Conservation (phyloP, 805 yeast species). For the Candida vaughaniae region DNA sequence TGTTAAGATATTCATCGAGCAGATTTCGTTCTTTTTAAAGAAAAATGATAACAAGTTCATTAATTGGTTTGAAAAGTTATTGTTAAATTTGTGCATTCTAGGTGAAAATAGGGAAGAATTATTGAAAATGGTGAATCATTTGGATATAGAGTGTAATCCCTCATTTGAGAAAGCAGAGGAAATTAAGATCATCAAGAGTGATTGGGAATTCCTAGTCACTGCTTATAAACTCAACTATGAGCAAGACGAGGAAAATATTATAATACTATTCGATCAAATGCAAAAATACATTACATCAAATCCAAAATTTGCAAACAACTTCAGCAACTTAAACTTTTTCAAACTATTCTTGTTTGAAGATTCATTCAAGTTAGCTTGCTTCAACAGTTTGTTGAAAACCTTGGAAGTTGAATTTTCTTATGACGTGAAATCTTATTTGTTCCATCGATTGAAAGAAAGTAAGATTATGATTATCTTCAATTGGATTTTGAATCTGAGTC, state of each 20-base stretch:
- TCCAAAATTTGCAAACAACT: slow-evolving; percentile 1
- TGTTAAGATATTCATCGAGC: slow-evolving; percentile 53
- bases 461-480: slow-evolving; percentile 3
- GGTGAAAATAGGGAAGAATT: slow-evolving; percentile 12
- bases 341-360: slow-evolving; percentile 1
- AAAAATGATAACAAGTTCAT: not conserved
- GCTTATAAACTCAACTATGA: not conserved
- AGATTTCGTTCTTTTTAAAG: slow-evolving; percentile 38
- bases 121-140: slow-evolving; percentile 5
- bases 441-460: slow-evolving; percentile 5
- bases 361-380: not conserved
- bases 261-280: slow-evolving; percentile 7
- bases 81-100: slow-evolving; percentile 8
- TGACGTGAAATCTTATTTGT: slow-evolving; percentile 7
- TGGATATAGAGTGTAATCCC: slow-evolving; percentile 4
- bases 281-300: slow-evolving; percentile 8
- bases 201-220: slow-evolving; percentile 13
- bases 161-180: not conserved
- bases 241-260: not conserved
- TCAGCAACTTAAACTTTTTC: slow-evolving; percentile 8
- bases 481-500: slow-evolving; percentile 11
- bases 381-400: slow-evolving; percentile 5
- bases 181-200: slow-evolving; percentile 11
- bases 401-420: slow-evolving; percentile 3
- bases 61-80: slow-evolving; percentile 10